Evolutionary conservation across 345 rosid species (phyloP), one percentile per base, ranked within the genome.

Genomic region (Psidium friedrichsthalianum): DNA sequence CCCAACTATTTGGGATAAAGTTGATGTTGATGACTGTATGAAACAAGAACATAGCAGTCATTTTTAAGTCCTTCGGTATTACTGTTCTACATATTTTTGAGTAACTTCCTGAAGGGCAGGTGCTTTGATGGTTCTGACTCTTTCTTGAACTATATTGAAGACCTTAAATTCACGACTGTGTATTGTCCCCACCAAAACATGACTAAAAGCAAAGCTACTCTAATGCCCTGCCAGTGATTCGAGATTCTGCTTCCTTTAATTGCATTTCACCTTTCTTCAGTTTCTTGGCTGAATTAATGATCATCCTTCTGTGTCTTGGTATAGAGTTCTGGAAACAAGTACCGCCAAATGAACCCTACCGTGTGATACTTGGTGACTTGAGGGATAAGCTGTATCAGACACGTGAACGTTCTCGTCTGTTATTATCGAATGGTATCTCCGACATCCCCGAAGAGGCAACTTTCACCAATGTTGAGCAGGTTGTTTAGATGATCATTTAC

Each of bases 321-420:
- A 85, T 93, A 97, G 98, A 97, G 85, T 97, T 97, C 82, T 96
- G 99, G 96, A 92, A 94, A 58, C 91, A 91, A 86, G 57, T 92
- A 52, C 94, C 94, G 53, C 86, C 93, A 69, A 92, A 29, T 81
- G 96, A 94, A 85, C 96, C 96, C 40, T 94, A 94, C 56, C 93
- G 96, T 84, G 96, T 94, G 55, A 88, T 94, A 88, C 93, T 94
- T 53, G 96, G 96, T 74, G 94, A 94, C 11, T 88, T 94, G 87
- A 92, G 96, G 82, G 96, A 92, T 58, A 94, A 92, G 89, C 83
- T 94, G 85, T 94, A 94, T 87, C 87, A 90, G 8, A 92, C 96
- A 58, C 92, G 94, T 36, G 96, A 94, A 88, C 94, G 94, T 84
- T 85, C 94, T 85, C 94, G 94, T 47, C 94, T 92, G 52, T 83